phyloP scores from a whole-genome alignment of 768 basidiomycete genomes.

The Strobilomyces confusus region DNA sequence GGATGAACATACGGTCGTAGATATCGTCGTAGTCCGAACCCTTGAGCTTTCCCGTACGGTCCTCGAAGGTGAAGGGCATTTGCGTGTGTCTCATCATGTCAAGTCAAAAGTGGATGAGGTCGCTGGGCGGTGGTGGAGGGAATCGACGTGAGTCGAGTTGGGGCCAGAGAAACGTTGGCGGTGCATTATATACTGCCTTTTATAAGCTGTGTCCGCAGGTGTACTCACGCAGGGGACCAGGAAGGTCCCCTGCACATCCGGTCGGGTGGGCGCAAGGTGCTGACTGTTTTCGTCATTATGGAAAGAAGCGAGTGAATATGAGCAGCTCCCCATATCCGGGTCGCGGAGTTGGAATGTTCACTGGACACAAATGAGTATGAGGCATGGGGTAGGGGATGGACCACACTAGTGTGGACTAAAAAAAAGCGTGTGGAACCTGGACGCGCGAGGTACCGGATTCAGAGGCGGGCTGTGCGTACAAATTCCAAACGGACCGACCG shows the following conservation, averaged over 20 bases:
- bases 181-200: conserved; percentile 1
- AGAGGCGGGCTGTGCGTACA: conserved; percentile 5
- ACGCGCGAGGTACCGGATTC: conserved; percentile 8
- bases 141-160: not conserved
- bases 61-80: conserved; percentile 61
- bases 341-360: conserved; percentile 28
- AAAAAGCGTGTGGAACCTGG: not conserved
- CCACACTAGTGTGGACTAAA: not conserved
- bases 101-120: conserved; percentile 13
- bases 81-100: conserved; percentile 21
- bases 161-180: not conserved
- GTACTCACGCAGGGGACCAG: conserved; percentile 12
- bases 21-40: conserved; percentile 72
- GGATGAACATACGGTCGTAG: conserved; percentile 72
- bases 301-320: conserved; percentile 23
- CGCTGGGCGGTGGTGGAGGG: not conserved
- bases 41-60: conserved; percentile 55
- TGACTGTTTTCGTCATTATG: conserved; percentile 21
- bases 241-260: conserved; percentile 20
- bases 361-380: not conserved
- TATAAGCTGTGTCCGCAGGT: conserved; percentile 25
- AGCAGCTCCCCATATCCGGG: conserved; percentile 24
- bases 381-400: conserved; percentile 4
- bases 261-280: conserved; percentile 22
- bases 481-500: not conserved